Percentiles rank a stretch among this genome's conserved stretches.
Conservation (phyloP, 352 stramenopile genomes). For the Salisapilia sapeloensis region DNA sequence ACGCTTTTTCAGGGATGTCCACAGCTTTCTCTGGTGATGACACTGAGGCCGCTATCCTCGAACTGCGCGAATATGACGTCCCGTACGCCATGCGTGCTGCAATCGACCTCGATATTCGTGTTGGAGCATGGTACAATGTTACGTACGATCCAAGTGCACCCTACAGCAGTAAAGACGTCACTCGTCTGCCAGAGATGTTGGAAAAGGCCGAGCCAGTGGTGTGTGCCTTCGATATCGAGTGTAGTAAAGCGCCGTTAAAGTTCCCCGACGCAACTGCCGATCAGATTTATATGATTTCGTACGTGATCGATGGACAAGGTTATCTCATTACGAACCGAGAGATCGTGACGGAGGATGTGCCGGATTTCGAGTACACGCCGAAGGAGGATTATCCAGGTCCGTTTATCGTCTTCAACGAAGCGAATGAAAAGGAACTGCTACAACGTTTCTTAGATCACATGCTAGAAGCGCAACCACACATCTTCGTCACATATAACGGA, state of each 20-base stretch:
- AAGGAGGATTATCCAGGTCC: constrained; percentile 82
- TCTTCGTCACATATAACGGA: constrained; percentile 99
- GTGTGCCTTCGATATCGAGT: constrained; percentile 99
- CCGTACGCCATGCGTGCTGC: constrained; percentile 92
- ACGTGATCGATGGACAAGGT: constrained; percentile 94
- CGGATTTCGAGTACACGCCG: constrained; percentile 98
- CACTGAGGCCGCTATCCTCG: constrained; percentile 59
- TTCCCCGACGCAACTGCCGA: constrained; percentile 95
- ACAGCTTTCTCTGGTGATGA: constrained; percentile 38
- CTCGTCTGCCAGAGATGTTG: constrained; percentile 71
- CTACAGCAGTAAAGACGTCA: constrained; percentile 28
- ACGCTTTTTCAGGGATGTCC: neutral
- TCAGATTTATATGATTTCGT: constrained; percentile 95
- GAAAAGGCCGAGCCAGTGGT: constrained; percentile 88
- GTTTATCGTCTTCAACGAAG: constrained; percentile 96
- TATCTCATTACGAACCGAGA: constrained; percentile 95
- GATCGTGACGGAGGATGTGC: constrained; percentile 94
- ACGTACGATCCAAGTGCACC: constrained; percentile 46
- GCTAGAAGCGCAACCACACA: constrained; percentile 87
- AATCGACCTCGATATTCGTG: constrained; percentile 93
- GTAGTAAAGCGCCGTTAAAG: constrained; percentile 97
- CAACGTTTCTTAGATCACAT: constrained; percentile 85
- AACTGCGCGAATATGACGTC: constrained; percentile 97
- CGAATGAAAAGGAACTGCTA: constrained; percentile 66
- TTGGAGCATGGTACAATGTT: constrained; percentile 96